Conservation (phyloP, 2,329 filamentous ascomycete genomes). For the Emmonsia crescens region DNA sequence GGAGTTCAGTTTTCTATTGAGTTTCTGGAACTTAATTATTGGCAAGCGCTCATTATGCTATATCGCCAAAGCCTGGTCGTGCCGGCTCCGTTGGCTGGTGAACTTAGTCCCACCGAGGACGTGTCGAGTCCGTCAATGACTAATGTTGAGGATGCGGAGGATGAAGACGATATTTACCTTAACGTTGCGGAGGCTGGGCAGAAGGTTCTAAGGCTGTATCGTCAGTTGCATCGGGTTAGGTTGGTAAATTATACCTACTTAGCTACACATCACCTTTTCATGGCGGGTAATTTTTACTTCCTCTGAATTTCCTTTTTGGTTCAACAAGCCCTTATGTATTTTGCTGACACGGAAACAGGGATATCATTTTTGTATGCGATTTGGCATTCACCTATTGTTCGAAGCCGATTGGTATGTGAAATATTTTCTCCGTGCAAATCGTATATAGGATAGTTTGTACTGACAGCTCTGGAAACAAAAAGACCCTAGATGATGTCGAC, state of each 20-base stretch:
- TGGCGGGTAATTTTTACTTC: conserved; percentile 57
- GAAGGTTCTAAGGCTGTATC: conserved; percentile 80
- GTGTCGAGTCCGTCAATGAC: conserved; percentile 45
- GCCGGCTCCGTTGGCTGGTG: conserved; percentile 70
- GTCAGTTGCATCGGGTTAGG: conserved; percentile 75
- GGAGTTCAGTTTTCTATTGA: conserved; percentile 83
- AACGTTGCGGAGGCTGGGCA: conserved; percentile 94
- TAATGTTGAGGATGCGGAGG: conserved; percentile 41
- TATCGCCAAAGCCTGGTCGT: conserved; percentile 85
- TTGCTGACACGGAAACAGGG: conserved; percentile 29
- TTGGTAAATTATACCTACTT: conserved; percentile 94
- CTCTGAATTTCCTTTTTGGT: neutral
- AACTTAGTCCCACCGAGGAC: conserved; percentile 52
- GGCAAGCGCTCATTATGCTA: conserved; percentile 92
- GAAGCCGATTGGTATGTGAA: conserved; percentile 65
- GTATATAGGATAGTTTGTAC: neutral
- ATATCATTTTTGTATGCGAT: conserved; percentile 94
- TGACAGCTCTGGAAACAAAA: conserved; percentile 10
- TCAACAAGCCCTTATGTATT: conserved; percentile 10
- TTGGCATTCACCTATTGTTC: conserved; percentile 86
- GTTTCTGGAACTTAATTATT: conserved; percentile 91
- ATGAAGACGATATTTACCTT: conserved; percentile 83
- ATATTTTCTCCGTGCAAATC: neutral
- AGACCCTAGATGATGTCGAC: conserved; percentile 90
- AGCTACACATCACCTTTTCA: conserved; percentile 92